These are phyloP conservation scores for Silene latifolia DNA, from an alignment of 148 eudicot genomes.

Conservation along the genomic window DNA sequence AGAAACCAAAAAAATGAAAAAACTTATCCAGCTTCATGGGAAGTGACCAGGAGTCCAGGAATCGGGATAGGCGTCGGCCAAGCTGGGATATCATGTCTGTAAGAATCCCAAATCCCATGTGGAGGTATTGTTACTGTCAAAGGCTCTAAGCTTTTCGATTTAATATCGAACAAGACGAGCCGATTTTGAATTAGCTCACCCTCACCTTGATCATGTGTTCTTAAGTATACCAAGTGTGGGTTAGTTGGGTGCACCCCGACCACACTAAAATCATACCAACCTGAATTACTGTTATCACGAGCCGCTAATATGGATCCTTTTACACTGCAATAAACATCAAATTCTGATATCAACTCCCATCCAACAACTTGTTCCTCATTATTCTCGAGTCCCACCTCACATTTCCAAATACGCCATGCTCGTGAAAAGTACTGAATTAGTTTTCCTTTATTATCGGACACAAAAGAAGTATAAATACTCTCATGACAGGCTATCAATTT, in stretches of 20 bases:
- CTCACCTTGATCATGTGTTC: background rate
- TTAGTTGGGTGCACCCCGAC: background rate
- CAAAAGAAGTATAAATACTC: too few species aligned
- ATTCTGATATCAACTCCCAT: background rate
- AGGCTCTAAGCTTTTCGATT: background rate
- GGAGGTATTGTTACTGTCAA: background rate
- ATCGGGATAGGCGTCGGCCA: too few species aligned
- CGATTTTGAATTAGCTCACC: too few species aligned
- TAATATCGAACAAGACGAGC: background rate
- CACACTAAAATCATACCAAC: background rate
- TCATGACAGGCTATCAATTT: background rate
- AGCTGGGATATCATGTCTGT: background rate
- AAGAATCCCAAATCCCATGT: background rate
- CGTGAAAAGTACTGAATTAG: background rate
- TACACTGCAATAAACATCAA: background rate
- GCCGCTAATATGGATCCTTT: too few species aligned
- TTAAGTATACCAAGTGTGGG: background rate
- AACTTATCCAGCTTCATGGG: too few species aligned
- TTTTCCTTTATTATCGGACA: background rate
- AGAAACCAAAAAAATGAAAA: too few species aligned
- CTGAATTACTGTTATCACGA: background rate
- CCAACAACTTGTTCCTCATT: background rate
- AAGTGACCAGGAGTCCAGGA: too few species aligned
- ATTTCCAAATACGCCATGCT: background rate
- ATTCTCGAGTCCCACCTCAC: background rate